Evolutionary conservation across 176 grass and related monocot genomes (phyloP).

Genomic region (Carex myosuroides): DNA sequence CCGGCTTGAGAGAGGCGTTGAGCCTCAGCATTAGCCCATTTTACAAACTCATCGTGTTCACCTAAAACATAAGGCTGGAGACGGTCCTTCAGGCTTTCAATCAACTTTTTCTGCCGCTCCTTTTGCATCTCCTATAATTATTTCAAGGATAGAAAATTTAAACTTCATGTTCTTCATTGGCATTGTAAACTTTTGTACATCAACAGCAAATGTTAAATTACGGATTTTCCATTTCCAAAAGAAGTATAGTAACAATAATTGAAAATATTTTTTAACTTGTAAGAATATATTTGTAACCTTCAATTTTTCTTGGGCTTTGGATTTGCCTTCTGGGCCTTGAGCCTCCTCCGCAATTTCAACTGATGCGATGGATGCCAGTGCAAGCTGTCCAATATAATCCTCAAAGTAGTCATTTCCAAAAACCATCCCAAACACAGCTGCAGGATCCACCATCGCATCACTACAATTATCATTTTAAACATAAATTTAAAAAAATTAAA

Average conservation of each 20-base stretch:
- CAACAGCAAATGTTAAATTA: neutral
- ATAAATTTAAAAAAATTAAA: neutral
- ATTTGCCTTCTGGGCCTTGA: constrained; percentile 46
- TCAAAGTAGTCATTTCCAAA: constrained; percentile 98
- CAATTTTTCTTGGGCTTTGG: constrained; percentile 82
- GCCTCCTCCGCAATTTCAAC: constrained; percentile 56
- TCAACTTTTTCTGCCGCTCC: constrained; percentile 62
- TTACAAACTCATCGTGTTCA: constrained; percentile 49
- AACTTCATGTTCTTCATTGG: neutral
- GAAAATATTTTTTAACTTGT: constrained; percentile 2
- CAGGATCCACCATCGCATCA: constrained; percentile 81
- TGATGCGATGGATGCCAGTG: constrained; percentile 80
- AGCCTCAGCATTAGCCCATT: constrained; percentile 81
- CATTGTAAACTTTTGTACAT: neutral
- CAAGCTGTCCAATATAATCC: constrained; percentile 94
- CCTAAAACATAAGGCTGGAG: constrained; percentile 67
- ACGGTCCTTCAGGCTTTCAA: constrained; percentile 51
- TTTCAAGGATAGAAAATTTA: neutral
- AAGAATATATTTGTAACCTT: constrained; percentile 32
- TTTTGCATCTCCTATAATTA: constrained; percentile 55
- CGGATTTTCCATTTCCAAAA: neutral
- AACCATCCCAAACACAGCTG: constrained; percentile 95
- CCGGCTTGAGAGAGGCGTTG: constrained; percentile 60
- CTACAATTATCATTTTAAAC: constrained; percentile 33
- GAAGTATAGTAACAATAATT: neutral